A percentile compares a stretch with the other conserved stretches of the same genome.
These are phyloP conservation scores for Singerocomus inundabilis DNA, from an alignment of 1,284 basidiomycete genomes.

Conservation along the genomic window DNA sequence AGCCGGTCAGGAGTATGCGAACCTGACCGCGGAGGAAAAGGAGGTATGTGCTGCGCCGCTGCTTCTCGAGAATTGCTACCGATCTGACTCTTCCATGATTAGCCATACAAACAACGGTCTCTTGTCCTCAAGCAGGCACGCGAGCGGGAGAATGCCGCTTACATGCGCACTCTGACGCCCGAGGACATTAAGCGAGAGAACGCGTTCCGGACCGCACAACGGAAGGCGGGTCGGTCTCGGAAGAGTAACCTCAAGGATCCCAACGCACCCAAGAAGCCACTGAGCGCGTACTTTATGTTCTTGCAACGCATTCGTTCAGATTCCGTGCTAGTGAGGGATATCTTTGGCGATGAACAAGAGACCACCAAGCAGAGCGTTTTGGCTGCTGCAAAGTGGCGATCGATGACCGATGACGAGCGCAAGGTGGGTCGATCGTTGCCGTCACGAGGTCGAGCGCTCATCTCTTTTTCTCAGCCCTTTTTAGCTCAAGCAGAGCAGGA, in stretches of 20 bases:
- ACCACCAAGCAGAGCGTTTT: conserved; percentile 94
- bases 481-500: conserved; percentile 88
- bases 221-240: conserved; percentile 90
- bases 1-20: conserved; percentile 88
- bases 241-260: conserved; percentile 97
- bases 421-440: conserved; percentile 55
- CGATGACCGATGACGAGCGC: conserved; percentile 88
- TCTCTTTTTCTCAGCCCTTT: conserved; percentile 63
- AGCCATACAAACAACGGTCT: conserved; percentile 84
- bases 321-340: conserved; percentile 66
- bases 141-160: conserved; percentile 79
- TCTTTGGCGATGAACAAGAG: conserved; percentile 92
- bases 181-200: conserved; percentile 96
- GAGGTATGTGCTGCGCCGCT: conserved; percentile 51
- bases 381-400: conserved; percentile 90
- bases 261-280: conserved; percentile 94
- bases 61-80: conserved; percentile 32
- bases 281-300: conserved; percentile 95
- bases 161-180: conserved; percentile 88
- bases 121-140: conserved; percentile 81
- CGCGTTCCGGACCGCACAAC: conserved; percentile 84
- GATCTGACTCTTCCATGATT: conserved; percentile 27
- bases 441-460: conserved; percentile 2
- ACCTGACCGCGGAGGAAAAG: conserved; percentile 76
- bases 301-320: conserved; percentile 83